Base-by-base conservation (phyloP, 306 rosid species). In the Pyrus pyrifolia region DNA sequence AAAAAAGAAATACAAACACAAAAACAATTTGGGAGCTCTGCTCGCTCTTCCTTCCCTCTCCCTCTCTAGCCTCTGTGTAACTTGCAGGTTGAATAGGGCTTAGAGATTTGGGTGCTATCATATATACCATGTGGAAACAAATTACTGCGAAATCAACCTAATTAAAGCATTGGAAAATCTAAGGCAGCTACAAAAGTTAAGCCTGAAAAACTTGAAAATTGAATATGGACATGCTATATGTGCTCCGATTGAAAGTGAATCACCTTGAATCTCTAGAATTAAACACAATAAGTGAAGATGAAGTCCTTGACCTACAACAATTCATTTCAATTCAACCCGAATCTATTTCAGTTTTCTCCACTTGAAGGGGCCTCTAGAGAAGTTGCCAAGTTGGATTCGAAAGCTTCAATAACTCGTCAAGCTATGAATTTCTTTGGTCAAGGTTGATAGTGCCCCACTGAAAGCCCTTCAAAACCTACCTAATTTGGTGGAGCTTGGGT, bases 321-420 rank as follows among this genome's bases (percentile, higher is more conserved):
- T 78, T 11, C 4, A 35, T 74, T 17, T 42, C 74, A 13, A 30
- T 52, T 10, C 75, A 67, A 0, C 83, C 75, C 1, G 3, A 27
- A 65, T 71, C 3, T 72, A 38, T 76, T 75, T 8, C 62, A 25
- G 31, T 29, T 8, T 14, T 27, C 74, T 79, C 22, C 13, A 30
- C 61, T 58, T 83, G 21, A 44, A 25, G 5, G 86, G 83, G 18
- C 18, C 4, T 27, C 10, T 79, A 22, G 40, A 25, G 46, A 60
- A 67, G 63, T 51, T 83, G 23, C 86, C 78, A 3, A n/a, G 68
- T 8, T 79, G 86, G 83, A 58, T 83, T 17, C 18, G 25, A 1
- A 13, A 71, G 33, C 80, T 78, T 45, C 66, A 69, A 0, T 60
- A 64, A 21, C 67, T 82, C 2, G 70, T 78, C 13, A 74, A 6